phyloP scores from a whole-genome alignment of 1,284 basidiomycete species.

The Trichosporon coremiiforme region DNA sequence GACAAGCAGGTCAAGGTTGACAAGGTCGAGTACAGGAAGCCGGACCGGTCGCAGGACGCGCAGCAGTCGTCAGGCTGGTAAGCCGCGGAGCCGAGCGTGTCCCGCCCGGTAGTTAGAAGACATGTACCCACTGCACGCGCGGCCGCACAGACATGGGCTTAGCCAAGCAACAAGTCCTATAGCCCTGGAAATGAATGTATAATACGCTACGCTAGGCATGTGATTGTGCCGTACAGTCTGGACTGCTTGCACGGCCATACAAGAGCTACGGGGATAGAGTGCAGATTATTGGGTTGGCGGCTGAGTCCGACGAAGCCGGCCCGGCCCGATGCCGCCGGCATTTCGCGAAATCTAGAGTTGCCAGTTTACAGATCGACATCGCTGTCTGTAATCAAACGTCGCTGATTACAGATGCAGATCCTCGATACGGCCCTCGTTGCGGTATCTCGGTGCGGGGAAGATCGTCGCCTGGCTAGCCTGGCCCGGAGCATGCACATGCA shows the following conservation, averaged over 20 bases:
- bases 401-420: not conserved
- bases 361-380: not conserved
- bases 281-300: not conserved
- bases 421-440: not conserved
- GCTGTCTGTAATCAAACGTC: not conserved
- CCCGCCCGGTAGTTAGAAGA: no score
- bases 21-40: constrained; percentile 58
- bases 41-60: constrained; percentile 46
- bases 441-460: not conserved
- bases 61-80: not conserved
- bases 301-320: not conserved
- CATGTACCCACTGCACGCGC: constrained; percentile 2
- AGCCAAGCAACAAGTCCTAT: not conserved
- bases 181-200: constrained; percentile 8
- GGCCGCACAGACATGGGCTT: not conserved
- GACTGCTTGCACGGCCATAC: not conserved
- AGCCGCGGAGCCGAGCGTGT: no score
- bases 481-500: not conserved
- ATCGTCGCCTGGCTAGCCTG: constrained; percentile 5
- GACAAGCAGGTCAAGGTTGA: constrained; percentile 58
- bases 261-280: not conserved
- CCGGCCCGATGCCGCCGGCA: constrained; percentile 11
- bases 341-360: not conserved
- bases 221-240: not conserved
- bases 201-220: not conserved